Conservation (phyloP, 2,329 filamentous ascomycete species). For the Herpotrichia juniperi region DNA sequence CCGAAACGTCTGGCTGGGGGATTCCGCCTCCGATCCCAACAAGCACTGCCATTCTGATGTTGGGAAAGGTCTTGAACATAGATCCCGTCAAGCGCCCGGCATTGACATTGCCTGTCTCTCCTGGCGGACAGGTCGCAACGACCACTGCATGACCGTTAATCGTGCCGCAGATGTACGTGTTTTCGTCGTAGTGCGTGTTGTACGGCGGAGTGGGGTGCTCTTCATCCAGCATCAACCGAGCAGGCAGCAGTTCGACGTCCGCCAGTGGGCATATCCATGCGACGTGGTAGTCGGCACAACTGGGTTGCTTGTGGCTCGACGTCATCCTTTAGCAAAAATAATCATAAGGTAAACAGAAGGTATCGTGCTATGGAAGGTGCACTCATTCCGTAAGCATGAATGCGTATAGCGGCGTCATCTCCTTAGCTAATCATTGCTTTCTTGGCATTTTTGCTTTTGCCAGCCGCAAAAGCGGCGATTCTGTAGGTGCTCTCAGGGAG, state of each 20-base stretch:
- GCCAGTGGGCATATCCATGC: background rate
- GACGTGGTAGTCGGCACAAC: background rate
- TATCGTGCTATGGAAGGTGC: no score
- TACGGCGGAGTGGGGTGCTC: background rate
- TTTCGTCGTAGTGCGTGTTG: constrained; percentile 6
- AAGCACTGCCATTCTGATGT: constrained; percentile 6
- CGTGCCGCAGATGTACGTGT: constrained; percentile 6
- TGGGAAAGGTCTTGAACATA: constrained; percentile 9
- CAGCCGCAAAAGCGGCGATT: no score
- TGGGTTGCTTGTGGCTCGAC: background rate
- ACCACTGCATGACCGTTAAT: constrained; percentile 5
- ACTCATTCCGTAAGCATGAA: no score
- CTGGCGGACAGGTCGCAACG: constrained; percentile 4
- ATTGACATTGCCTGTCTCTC: constrained; percentile 6
- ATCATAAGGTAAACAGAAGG: no score
- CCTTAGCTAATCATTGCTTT: no score
- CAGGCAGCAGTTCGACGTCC: background rate
- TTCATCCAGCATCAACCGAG: background rate
- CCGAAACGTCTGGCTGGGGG: background rate
- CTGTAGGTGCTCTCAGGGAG: no score
- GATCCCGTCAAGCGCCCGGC: constrained; percentile 6
- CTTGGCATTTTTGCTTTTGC: no score
- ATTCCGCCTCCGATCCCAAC: constrained; percentile 8
- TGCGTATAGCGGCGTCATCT: no score
- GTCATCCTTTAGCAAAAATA: background rate